Percentiles rank a stretch among this genome's conserved stretches.
Conservation (phyloP, 257 asterid genomes). For the Thymus quinquecostatus region DNA sequence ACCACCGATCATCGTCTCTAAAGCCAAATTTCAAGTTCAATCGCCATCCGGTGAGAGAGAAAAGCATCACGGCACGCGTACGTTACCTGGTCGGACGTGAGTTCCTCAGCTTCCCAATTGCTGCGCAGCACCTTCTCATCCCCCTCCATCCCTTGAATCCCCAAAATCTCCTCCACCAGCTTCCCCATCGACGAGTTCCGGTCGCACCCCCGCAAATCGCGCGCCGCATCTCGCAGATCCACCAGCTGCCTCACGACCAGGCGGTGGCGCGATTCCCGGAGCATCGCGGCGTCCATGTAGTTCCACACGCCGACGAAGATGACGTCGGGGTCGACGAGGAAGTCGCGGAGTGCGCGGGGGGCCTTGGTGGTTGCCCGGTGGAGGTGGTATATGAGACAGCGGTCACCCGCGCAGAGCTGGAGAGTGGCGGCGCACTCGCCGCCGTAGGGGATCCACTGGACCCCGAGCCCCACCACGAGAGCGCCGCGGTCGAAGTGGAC, state of each 20-base stretch:
- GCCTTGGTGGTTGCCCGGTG: not conserved
- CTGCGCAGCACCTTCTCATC: slow-evolving; percentile 20
- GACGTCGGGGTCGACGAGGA: slow-evolving; percentile 16
- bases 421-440: slow-evolving; percentile 7
- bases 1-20: too few relatives aligned
- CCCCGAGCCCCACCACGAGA: slow-evolving; percentile 26
- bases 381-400: slow-evolving; percentile 33
- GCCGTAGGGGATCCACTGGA: slow-evolving; percentile 17
- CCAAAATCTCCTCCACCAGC: slow-evolving; percentile 33
- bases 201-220: slow-evolving; percentile 11
- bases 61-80: slow-evolving; percentile 37
- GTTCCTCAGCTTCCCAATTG: slow-evolving; percentile 23
- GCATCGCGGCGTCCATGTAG: slow-evolving; percentile 22
- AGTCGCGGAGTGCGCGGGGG: slow-evolving; percentile 24
- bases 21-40: not conserved
- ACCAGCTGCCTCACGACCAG: slow-evolving; percentile 6
- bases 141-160: slow-evolving; percentile 23
- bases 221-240: slow-evolving; percentile 19
- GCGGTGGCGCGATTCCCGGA: slow-evolving; percentile 11
- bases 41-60: slow-evolving; percentile 4
- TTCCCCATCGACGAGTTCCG: slow-evolving; percentile 17
- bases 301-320: slow-evolving; percentile 26
- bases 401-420: slow-evolving; percentile 33
- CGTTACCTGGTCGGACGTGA: slow-evolving; percentile 24
- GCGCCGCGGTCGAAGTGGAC: too few relatives aligned